These are phyloP conservation scores for Citrullus amarus DNA, from an alignment of 306 rosid genomes.

Conservation along the genomic window DNA sequence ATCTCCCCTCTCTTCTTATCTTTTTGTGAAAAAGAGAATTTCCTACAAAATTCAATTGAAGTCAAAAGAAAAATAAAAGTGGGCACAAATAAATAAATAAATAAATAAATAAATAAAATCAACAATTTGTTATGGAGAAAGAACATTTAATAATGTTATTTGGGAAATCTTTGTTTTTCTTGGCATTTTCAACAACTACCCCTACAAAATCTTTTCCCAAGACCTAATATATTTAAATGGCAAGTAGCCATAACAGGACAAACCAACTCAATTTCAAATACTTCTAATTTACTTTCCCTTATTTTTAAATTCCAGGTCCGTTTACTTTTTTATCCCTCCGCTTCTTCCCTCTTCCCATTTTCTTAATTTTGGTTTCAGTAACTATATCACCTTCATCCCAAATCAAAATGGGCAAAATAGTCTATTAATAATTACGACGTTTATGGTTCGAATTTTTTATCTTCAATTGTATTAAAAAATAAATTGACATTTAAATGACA, in stretches of 20 bases:
- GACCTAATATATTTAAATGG: neutral
- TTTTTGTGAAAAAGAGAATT: neutral
- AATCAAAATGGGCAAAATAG: no score
- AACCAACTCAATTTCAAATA: neutral
- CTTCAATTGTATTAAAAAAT: no score
- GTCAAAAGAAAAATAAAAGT: neutral
- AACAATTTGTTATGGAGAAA: neutral
- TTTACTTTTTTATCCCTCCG: neutral
- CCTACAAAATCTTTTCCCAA: neutral
- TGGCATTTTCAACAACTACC: neutral
- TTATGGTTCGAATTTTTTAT: no score
- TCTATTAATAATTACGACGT: no score
- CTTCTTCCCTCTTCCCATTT: neutral
- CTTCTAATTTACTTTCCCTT: neutral
- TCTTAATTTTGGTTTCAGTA: neutral
- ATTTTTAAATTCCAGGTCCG: neutral
- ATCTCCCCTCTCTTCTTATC: neutral
- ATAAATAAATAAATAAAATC: neutral
- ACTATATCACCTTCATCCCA: neutral
- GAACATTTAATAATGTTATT: neutral
- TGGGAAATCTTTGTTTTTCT: neutral
- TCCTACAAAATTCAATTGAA: neutral
- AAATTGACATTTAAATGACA: no score
- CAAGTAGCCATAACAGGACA: neutral
- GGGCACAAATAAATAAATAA: neutral